Base-by-base conservation (phyloP, 306 rosid species). In the Alnus rubra region DNA sequence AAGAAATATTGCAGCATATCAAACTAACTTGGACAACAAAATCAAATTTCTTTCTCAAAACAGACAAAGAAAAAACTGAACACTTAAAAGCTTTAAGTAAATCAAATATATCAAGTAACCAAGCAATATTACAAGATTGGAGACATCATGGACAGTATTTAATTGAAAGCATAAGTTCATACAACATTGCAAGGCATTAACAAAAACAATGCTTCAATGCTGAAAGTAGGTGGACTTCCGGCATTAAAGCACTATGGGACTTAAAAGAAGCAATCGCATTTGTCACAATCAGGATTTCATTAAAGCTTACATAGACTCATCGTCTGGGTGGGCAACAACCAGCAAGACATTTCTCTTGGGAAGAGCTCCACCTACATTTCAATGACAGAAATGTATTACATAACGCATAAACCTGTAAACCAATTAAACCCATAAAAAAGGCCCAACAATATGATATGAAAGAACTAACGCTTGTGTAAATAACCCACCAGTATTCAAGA, bases 261-360 rank as follows among this genome's bases (percentile, higher is more conserved):
- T 1, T 23, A 59, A 23, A n/a, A 28, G 13, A 9, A 23, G 13
- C 13, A 9, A 59, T 15, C 23, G 18, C 58, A 23, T 6, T 28
- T 1, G 37, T 37, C 12, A 15, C 39, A 65, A 35, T 16, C 16
- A 65, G 37, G 48, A 37, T 0, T 14, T 37, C 28, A 37, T 18
- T 12, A 47, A 76, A 56, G 74, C 90, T 81, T 78, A 94, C 97
- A 94, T 95, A 79, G 98, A 95, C 85, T 95, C 97, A 14, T 95
- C 97, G 54, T 94, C 97, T 2, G 97, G 97, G 75, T 92, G 97
- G 54, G 98, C 94, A 85, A 89, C 82, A 76, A 92, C 95, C 70
- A 95, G 81, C 88, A 90, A 84, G 77, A 84, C 87, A 74, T 88
- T 88, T 76, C 86, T 92, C 87, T 88, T 89, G 69, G 68, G 74